Conservation (phyloP, 345 rosid species). For the Salix caprea region DNA sequence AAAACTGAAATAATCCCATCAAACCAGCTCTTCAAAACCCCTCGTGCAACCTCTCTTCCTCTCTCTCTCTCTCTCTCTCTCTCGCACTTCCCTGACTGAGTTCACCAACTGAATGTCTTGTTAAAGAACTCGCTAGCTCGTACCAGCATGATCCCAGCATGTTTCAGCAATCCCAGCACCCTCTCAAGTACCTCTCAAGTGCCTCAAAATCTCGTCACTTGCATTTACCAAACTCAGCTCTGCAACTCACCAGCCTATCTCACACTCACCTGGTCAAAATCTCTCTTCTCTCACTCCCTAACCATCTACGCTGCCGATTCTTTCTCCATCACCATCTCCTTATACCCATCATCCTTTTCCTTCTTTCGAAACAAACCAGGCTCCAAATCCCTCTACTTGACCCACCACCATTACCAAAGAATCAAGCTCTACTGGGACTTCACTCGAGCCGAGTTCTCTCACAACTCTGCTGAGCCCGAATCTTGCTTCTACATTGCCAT, state of each 20-base stretch:
- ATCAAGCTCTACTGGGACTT: slow-evolving; percentile 60
- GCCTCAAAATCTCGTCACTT: slow-evolving; percentile 48
- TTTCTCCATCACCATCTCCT: slow-evolving; percentile 47
- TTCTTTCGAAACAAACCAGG: slow-evolving; percentile 44
- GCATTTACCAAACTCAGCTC: slow-evolving; percentile 42
- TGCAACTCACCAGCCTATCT: slow-evolving; percentile 35
- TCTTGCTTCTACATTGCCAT: slow-evolving; percentile 45
- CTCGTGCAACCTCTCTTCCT: background rate
- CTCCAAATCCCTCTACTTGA: slow-evolving; percentile 46
- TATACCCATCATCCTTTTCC: slow-evolving; percentile 40
- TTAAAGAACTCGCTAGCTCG: background rate
- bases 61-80: background rate
- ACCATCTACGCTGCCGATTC: slow-evolving; percentile 41
- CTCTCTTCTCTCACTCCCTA: slow-evolving; percentile 42
- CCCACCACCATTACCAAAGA: slow-evolving; percentile 35
- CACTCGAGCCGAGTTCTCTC: slow-evolving; percentile 38
- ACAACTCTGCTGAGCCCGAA: slow-evolving; percentile 50
- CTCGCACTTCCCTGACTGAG: background rate
- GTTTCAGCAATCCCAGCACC: slow-evolving; percentile 45
- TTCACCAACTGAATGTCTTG: background rate
- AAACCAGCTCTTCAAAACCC: background rate
- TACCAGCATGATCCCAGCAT: slow-evolving; percentile 44
- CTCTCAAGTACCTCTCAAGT: slow-evolving; percentile 24
- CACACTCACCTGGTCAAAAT: slow-evolving; percentile 53
- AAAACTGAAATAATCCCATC: no score